Base-by-base conservation (phyloP, 176 grass and related monocot genomes). In the Triticum turgidum region DNA sequence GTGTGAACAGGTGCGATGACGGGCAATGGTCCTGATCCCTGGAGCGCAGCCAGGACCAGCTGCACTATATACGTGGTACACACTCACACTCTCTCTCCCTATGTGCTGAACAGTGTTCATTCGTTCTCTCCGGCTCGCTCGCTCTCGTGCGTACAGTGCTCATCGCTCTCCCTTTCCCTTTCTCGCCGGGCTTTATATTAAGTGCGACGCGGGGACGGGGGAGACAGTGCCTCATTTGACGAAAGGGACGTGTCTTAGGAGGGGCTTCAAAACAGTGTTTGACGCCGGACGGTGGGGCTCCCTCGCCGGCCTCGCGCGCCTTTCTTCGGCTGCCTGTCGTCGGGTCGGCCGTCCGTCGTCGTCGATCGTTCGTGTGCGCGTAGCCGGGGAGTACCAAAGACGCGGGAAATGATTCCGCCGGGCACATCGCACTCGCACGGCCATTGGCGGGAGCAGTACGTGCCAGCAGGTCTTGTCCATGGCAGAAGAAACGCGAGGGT, bases 221-320 rank as follows among this genome's bases (percentile, higher is more conserved):
- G 42, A 83, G 76, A 80, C 89, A 75, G 13, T 10, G 68, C 67
- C 76, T 45, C 85, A 84, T 91, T 91, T 76, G 89, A 18, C 80
- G 89, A 91, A 84, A 87, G 85, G 68, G 89, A 91, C 89, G 37
- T 24, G 25, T 80, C 85, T 73, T 87, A 35, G 64, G 39, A n/a
- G 41, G 54, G 37, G 79, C 42, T 39, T 73, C 86, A 0, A 67
- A 30, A 63, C 63, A 21, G 83, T 38, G 41, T 25, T 37, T 64
- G 63, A 35, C 29, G 29, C 29, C 29, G 29, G 29, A 29, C 29
- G 29, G 29, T 29, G 29, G 29, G 29, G 29, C 29, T 29, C 29
- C 29, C 29, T 1, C 29, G 2, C 29, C 29, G 29, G 29, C 29
- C 29, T 27, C 25, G 25, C 25, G 25, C 4, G 47, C 78, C 18